Evolutionary conservation across 176 grass and related monocot genomes (phyloP), one percentile per base, ranked within the genome.

Genomic region (Zea mays): DNA sequence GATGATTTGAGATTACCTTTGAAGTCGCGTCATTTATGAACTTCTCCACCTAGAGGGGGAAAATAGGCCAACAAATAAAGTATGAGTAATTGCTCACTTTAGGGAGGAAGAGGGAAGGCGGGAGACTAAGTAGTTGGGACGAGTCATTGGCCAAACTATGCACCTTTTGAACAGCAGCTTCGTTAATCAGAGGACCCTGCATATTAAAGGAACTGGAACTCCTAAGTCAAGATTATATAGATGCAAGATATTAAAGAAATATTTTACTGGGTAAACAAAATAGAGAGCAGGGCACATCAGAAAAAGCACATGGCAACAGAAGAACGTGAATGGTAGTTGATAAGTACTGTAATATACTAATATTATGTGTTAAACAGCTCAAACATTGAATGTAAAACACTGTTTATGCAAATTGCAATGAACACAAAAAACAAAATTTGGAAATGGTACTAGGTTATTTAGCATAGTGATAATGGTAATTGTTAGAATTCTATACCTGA

Each of bases 161-260:
- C 55, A 95, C 96, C 87, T 99, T 99, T 51, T 92, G 72, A 64
- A 95, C 77, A 77, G 90, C 85, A 81, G 90, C 90, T 92, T 92
- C 81, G 79, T 99, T 99, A 73, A 99, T 99, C 68, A 99, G 90
- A 78, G 92, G 92, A 81, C 96, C 96, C 96, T 99, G 81, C 55
- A 79, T 79, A 87, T 21, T 54, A 48, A 88, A 81, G 14, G 9
- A 67, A 69, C 10, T 33, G 43, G 37, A 66, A 64, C 16, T 81
- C 56, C 62, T 81, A 74, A 83, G 44, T 56, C 16, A 66, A 45
- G 77, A 63, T 21, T 34, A 82, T 27, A 73, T 54, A 36, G 9
- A 80, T 81, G 27, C 33, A 51, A 44, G 15, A 54, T 54, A 16
- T 2, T 55, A 52, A 67, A 67, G 47, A 39, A 41, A 72, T 60